phyloP scores from a whole-genome alignment of 768 basidiomycete genomes.

The Cyclocybe cylindracea region DNA sequence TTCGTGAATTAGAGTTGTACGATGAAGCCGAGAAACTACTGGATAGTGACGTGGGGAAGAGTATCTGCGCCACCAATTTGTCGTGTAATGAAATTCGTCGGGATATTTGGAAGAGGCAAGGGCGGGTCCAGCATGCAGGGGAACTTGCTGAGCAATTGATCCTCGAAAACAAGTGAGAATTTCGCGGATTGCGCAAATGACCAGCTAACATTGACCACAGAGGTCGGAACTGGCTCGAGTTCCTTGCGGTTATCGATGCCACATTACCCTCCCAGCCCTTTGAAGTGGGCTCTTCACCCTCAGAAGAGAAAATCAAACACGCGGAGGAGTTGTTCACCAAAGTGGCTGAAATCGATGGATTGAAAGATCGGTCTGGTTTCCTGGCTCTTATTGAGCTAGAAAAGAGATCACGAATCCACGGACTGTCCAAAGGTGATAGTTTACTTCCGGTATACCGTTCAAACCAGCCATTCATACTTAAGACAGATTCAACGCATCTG shows the following conservation, averaged over 20 bases:
- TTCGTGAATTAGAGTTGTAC: conserved; percentile 65
- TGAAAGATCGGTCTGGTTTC: conserved; percentile 70
- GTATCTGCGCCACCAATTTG: conserved; percentile 69
- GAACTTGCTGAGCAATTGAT: conserved; percentile 61
- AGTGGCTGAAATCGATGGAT: conserved; percentile 65
- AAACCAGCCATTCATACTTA: not conserved
- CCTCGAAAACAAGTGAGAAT: conserved; percentile 55
- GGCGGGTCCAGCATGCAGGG: conserved; percentile 61
- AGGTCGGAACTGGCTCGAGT: conserved; percentile 87
- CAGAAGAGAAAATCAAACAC: conserved; percentile 34
- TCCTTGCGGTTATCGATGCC: conserved; percentile 71
- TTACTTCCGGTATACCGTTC: not conserved
- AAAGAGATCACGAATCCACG: conserved; percentile 51
- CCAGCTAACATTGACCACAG: conserved; percentile 30
- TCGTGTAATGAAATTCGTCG: conserved; percentile 76
- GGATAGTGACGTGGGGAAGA: conserved; percentile 66
- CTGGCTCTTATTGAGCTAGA: conserved; percentile 80
- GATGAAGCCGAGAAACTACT: conserved; percentile 74
- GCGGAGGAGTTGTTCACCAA: conserved; percentile 52
- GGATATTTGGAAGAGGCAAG: conserved; percentile 63
- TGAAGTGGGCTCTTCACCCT: conserved; percentile 20
- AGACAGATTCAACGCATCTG: conserved; percentile 45
- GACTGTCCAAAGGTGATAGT: conserved; percentile 46
- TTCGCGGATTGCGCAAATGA: not conserved
- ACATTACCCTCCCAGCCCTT: conserved; percentile 46